These are phyloP conservation scores for Hsuehochloa calcarea DNA, from an alignment of 176 grass and related monocot species.

Conservation along the genomic window DNA sequence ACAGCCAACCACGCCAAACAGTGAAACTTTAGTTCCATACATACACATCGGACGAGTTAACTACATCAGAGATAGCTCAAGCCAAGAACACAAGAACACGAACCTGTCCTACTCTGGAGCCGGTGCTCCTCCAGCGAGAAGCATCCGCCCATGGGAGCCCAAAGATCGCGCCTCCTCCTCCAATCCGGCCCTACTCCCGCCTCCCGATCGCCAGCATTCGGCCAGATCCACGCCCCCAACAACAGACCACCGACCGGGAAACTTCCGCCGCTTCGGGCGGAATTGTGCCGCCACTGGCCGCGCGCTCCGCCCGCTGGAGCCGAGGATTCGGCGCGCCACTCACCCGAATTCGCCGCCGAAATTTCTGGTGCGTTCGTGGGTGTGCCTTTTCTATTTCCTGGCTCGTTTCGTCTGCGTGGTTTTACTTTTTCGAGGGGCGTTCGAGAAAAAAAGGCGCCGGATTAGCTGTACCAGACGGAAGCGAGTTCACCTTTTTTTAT, in stretches of 20 bases:
- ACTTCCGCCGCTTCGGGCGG: background rate
- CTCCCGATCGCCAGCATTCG: conserved; percentile 32
- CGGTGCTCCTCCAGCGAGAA: conserved; percentile 80
- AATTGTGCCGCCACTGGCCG: background rate
- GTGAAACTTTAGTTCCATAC: background rate
- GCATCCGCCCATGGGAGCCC: conserved; percentile 73
- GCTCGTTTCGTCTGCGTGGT: conserved; percentile 16
- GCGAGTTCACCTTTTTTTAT: background rate
- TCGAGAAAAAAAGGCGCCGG: conserved; percentile 41
- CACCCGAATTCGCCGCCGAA: conserved; percentile 31
- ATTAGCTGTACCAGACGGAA: conserved; percentile 62
- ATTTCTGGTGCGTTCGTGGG: conserved; percentile 21
- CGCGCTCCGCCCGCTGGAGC: background rate
- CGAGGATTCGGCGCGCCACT: background rate
- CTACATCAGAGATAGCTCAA: conserved; percentile 18
- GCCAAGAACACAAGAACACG: background rate
- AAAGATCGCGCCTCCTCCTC: conserved; percentile 41
- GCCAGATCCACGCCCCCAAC: conserved; percentile 40
- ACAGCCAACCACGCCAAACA: background rate
- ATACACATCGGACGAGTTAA: background rate
- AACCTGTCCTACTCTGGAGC: conserved; percentile 63
- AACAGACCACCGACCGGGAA: conserved; percentile 14
- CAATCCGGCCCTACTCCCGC: conserved; percentile 23
- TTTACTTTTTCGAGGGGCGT: conserved; percentile 29
- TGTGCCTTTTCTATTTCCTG: conserved; percentile 17